A percentile compares a stretch with the other conserved stretches of the same genome.
These are phyloP conservation scores for Acacia melanoxylon DNA, from an alignment of 306 rosid species.

Conservation along the genomic window DNA sequence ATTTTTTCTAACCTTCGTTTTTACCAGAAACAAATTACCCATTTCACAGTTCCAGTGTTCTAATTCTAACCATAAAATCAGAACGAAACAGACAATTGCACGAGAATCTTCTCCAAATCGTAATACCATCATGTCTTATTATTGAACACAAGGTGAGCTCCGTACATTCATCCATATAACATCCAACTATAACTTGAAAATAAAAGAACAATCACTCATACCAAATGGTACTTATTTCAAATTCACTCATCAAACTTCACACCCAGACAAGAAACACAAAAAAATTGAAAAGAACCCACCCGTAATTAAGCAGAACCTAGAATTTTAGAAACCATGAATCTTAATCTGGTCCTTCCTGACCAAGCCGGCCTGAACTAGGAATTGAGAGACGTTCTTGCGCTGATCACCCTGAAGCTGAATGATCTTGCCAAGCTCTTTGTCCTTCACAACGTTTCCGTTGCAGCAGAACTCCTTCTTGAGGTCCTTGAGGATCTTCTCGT, in stretches of 20 bases:
- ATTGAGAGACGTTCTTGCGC: constrained; percentile 80
- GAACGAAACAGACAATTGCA: neutral
- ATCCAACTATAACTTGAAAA: constrained; percentile 11
- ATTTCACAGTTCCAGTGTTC: neutral
- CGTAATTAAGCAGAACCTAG: neutral
- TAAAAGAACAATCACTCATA: neutral
- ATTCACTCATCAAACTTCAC: neutral
- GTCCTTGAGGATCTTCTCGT: constrained; percentile 84
- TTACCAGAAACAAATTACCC: too few species aligned
- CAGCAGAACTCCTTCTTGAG: constrained; percentile 86
- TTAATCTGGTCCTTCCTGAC: constrained; percentile 77
- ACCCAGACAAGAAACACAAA: neutral
- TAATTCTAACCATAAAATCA: neutral
- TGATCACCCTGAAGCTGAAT: constrained; percentile 95
- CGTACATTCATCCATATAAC: constrained; percentile 4
- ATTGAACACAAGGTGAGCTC: neutral
- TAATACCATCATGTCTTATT: neutral
- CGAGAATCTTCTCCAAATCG: neutral
- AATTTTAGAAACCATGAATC: constrained; percentile 76
- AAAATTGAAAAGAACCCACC: neutral
- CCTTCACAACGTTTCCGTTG: constrained; percentile 95
- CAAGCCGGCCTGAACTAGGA: constrained; percentile 61
- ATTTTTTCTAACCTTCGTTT: too few species aligned
- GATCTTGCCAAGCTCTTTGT: constrained; percentile 80
- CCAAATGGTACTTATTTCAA: neutral